Base-by-base conservation (phyloP, 352 stramenopile species). In the Phytophthora agathidicida region DNA sequence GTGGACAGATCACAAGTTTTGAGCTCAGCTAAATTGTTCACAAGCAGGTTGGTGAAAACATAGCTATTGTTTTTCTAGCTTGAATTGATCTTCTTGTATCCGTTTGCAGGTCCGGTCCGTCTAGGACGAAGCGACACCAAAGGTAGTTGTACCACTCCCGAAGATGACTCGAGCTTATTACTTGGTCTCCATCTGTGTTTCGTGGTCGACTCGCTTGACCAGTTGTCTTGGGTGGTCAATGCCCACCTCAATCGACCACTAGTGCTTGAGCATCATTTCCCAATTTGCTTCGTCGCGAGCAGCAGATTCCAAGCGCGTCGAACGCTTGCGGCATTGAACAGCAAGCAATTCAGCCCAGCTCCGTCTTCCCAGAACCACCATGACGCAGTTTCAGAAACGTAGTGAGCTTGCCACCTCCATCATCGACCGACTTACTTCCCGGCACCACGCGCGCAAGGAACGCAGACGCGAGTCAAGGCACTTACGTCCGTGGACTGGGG, bases 1-100 rank as follows among this genome's bases (percentile, higher is more conserved):
- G 5, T 86, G 74, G 76, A 87, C 65, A 38, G 69, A 75, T 54
- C 77, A 88, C 60, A 68, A 68, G 17, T 77, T 77, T 65, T 77
- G 31, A 73, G 24, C 13, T 19, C 14, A 38, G 16, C 14, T 45
- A 54, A 24, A 27, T 36, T 17, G n/a, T 37, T 39, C 16, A 58
- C 24, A 39, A n/a, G n/a, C 26, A 46, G 36, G 20, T 26, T 38
- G 17, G 37, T 42, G 49, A 23, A 22, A 14, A 7, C 1, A 6
- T 44, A 28, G 36, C 27, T 16, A 9, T 44, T 42, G n/a, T 5
- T 28, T 30, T 16, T 26, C n/a, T 39, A 11, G 36, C 35, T 7
- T 23, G 36, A n/a, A n/a, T n/a, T 13, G 19, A 22, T 27, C 36
- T 7, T 14, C n/a, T 39, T n/a, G 36, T 44, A 17, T 13, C n/a